Base-by-base conservation (phyloP, 345 rosid species). In the Laguncularia racemosa region DNA sequence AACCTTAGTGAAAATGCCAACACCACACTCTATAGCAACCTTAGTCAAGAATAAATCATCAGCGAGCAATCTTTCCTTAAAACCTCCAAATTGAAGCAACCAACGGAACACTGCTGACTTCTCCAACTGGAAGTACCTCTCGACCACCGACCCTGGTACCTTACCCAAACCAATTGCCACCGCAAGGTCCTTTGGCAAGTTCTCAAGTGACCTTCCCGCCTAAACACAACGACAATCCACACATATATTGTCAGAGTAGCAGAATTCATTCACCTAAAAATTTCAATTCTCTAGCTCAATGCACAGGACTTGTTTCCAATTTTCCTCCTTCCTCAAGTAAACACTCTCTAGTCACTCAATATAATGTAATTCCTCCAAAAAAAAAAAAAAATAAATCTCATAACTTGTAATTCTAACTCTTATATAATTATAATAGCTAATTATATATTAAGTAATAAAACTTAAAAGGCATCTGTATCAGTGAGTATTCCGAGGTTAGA, bases 1-100 rank as follows among this genome's bases (percentile, higher is more conserved):
- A 23, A 77, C 92, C 86, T 85, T 85, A 33, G 84, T 82, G 74
- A 85, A 85, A 64, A 85, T 69, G 20, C 92, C 92, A 49, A 85
- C 86, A 20, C 92, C 89, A 61, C 89, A 82, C 64, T 85, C 92
- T 3, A 82, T 82, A 40, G 69, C 88, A 58, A 85, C 86, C 67
- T 85, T 85, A 18, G 84, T 60, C 66, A 82, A 73, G 75, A 85
- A 85, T 45, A 85, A 66, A 66, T 85, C 92, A 60, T 85, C 93
- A 4, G 83, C 89, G 46, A 83, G 76, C 72, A 85, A 69, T 52
- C 89, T 70, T 52, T 85, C 93, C 74, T 72, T 83, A 52, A 82
- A 83, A 26, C 89, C 93, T 18, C 80, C 84, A 21, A 85, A 78
- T 20, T 78, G 76, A 49, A 85, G 78, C 77, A 83, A 63, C 89